Base-by-base conservation (phyloP, 441 rosid species). In the Jatropha multifida region DNA sequence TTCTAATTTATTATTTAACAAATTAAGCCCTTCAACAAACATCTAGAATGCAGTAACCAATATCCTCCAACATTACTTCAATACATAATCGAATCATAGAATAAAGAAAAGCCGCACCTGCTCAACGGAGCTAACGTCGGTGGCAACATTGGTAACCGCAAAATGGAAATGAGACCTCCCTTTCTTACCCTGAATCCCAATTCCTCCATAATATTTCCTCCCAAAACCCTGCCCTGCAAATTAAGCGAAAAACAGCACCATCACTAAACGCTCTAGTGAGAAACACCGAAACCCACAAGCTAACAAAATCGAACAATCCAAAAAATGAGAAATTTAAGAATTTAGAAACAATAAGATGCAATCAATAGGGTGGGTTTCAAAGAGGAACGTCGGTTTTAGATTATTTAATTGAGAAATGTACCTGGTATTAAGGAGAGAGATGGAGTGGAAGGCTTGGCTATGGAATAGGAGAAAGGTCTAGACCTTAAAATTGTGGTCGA, bases 81-180 rank as follows among this genome's bases (percentile, higher is more conserved):
- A 67, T 26, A 55, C 46, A 42, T 5, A 42, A 42, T 42, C 32
- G 32, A 32, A 32, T 32, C 2, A 32, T 32, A 32, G 32, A 32
- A 32, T 32, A 32, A 32, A 32, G 32, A 32, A 42, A 13, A 65
- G 79, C 8, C 64, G 42, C 75, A 93, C 97, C 94, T 86, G 87
- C 76, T 84, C 90, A 76, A 85, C 85, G 54, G 97, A 79, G 86
- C 86, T 86, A 79, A 93, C 82, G 5, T 88, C 97, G 26, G 95
- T 89, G 12, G 97, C 97, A 15, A 93, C 97, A 86, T 86, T 92
- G 77, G 86, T 72, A 74, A 88, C 92, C 0, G 91, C 80, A 77
- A 86, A 51, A 63, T 81, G 91, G 67, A 85, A 85, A 76, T 78
- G 87, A 51, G 85, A 76, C 88, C 83, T 88, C 75, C 85, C 86